Base-by-base conservation (phyloP, 352 stramenopile species). In the Pythium utonaiense region DNA sequence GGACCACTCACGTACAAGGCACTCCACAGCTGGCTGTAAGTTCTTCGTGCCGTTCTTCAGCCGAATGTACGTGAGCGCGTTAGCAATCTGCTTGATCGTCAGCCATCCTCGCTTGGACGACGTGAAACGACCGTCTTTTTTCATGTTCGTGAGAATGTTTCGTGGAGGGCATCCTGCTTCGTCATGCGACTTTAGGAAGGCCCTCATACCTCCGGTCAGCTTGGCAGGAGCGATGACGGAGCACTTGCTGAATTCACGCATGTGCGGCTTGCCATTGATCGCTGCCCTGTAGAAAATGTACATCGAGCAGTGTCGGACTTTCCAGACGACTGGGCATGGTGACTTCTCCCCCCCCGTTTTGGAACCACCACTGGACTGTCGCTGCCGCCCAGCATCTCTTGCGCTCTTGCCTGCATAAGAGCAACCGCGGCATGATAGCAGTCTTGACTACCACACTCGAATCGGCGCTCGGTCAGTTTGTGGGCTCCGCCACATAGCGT, bases 41-140 rank as follows among this genome's bases (percentile, higher is more conserved):
- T 57, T 47, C 50, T 47, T 45, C 14, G 50, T 47, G 50, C 50
- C 50, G 22, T 47, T 19, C 22, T 47, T 44, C 31, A 19, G 14
- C 1, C 34, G 30, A 16, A 47, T 45, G 22, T 57, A 47, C 50
- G 45, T 57, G 50, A 57, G 50, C 13, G 21, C 21, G 9, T 30
- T 47, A 13, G 50, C n/a, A n/a, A 57, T 41, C n/a, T 57, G 31
- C 16, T 45, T 41, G 3, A 4, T 17, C 3, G 34, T 16, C 3
- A 16, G 34, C 12, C 34, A 41, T 5, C 10, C 34, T 17, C 34
- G 34, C 34, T 41, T 41, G 14, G 10, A 9, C 34, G n/a, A 9
- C 6, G 25, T 17, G 31, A 36, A 55, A 6, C 49, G n/a, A 16
- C 6, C 16, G 22, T 55, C 49, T 17, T 6, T 42, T 30, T 10